Conservation (phyloP, 2,329 filamentous ascomycete species). For the Colletotrichum incanum region DNA sequence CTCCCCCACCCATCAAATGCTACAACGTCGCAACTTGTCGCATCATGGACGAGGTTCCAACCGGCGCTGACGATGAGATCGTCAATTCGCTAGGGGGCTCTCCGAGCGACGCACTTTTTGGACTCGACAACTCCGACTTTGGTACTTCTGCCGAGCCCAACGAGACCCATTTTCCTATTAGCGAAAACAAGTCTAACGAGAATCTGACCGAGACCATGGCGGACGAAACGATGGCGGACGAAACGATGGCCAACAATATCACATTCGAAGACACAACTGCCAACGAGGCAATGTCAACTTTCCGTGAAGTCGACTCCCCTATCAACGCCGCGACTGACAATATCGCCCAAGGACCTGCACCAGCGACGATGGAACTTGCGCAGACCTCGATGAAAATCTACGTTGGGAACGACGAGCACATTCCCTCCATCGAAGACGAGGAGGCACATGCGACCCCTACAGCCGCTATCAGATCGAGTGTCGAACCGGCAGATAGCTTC, state of each 20-base stretch:
- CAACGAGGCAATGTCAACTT: not conserved
- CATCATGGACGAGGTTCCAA: slow-evolving; percentile 31
- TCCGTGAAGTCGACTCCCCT: not conserved
- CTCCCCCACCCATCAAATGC: slow-evolving; percentile 1
- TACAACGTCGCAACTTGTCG: slow-evolving; percentile 44
- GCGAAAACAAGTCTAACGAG: not conserved
- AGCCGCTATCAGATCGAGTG: not conserved
- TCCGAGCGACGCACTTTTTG: slow-evolving; percentile 36
- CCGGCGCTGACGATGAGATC: slow-evolving; percentile 45
- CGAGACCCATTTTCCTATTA: not conserved
- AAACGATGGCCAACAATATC: not conserved
- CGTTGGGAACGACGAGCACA: not conserved
- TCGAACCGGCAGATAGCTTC: not conserved
- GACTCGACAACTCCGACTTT: slow-evolving; percentile 12
- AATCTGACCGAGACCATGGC: not conserved
- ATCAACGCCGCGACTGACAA: not conserved
- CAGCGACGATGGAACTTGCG: not conserved
- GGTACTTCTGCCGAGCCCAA: not conserved
- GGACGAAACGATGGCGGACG: slow-evolving; percentile 8
- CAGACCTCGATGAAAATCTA: not conserved
- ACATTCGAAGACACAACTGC: not conserved
- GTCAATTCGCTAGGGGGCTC: not conserved
- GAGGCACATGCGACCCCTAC: not conserved
- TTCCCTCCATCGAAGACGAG: not conserved
- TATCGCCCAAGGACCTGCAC: not conserved